Evolutionary conservation across 805 yeast species (phyloP).

Genomic region (Tetrapisispora iriomotensis): DNA sequence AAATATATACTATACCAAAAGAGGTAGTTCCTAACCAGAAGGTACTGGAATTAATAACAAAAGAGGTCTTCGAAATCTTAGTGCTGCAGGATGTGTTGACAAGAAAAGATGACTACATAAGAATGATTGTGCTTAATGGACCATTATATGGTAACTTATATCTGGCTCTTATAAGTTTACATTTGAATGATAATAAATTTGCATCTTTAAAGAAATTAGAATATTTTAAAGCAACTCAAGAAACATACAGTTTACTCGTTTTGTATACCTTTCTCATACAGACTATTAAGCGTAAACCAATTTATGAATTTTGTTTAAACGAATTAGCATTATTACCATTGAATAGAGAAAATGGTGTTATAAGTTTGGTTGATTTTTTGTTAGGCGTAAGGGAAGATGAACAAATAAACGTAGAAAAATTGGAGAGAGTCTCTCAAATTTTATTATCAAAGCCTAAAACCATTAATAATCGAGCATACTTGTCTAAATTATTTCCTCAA

Average conservation of each 20-base stretch:
- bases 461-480: constrained; percentile 42
- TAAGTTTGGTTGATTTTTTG: constrained; percentile 63
- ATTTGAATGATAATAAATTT: background rate
- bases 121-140: constrained; percentile 45
- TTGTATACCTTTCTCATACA: constrained; percentile 50
- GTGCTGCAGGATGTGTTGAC: background rate
- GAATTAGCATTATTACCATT: constrained; percentile 47
- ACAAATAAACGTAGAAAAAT: constrained; percentile 47
- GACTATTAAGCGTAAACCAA: constrained; percentile 38
- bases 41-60: constrained; percentile 7
- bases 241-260: constrained; percentile 58
- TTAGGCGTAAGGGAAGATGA: constrained; percentile 70
- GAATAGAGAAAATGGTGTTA: constrained; percentile 53
- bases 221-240: constrained; percentile 36
- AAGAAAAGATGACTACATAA: constrained; percentile 17
- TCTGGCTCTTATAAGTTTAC: constrained; percentile 37
- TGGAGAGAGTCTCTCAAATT: constrained; percentile 57
- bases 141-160: constrained; percentile 56
- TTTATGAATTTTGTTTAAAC: constrained; percentile 37
- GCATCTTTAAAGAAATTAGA: constrained; percentile 28
- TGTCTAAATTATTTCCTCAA: constrained; percentile 51
- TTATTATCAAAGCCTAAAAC: constrained; percentile 52
- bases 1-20: constrained; percentile 14
- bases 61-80: constrained; percentile 14
- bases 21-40: background rate